Evolutionary conservation across 2,329 filamentous ascomycete genomes (phyloP).

Genomic region (Knufia petricola): DNA sequence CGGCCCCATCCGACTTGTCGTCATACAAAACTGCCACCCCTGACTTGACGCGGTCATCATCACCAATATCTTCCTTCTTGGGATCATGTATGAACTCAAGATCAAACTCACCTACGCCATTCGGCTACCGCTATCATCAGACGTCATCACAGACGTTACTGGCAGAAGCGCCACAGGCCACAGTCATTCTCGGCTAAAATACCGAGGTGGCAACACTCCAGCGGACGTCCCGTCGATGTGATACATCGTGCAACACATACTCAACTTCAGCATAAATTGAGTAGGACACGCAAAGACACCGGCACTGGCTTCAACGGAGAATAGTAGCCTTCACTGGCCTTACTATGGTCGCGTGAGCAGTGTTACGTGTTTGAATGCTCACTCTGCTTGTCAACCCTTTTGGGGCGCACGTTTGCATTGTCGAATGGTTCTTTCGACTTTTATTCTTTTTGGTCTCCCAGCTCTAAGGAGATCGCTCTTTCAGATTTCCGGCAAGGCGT

Average conservation of each 20-base stretch:
- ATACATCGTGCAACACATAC: neutral
- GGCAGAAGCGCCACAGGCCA: constrained; percentile 29
- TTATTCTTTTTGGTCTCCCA: constrained; percentile 18
- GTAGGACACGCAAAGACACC: neutral
- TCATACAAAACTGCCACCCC: constrained; percentile 23
- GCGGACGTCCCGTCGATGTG: no score
- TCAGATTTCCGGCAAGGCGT: constrained; percentile 2
- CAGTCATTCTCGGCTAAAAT: constrained; percentile 8
- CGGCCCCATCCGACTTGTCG: constrained; percentile 11
- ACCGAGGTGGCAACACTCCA: neutral
- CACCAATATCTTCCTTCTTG: constrained; percentile 33
- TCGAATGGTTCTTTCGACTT: constrained; percentile 17
- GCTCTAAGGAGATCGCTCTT: neutral
- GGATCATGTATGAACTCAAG: constrained; percentile 32
- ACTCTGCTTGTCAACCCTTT: constrained; percentile 8
- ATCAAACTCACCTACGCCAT: constrained; percentile 30
- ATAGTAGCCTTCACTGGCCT: constrained; percentile 9
- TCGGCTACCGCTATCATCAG: constrained; percentile 35
- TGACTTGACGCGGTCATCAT: constrained; percentile 32
- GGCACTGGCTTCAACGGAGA: neutral
- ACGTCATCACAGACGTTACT: constrained; percentile 35
- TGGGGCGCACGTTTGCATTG: constrained; percentile 9
- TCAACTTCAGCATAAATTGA: neutral
- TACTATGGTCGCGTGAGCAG: neutral
- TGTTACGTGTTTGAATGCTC: neutral